These are phyloP conservation scores for Fraxinus quadrangulata DNA, from an alignment of 257 asterid genomes.

Conservation along the genomic window DNA sequence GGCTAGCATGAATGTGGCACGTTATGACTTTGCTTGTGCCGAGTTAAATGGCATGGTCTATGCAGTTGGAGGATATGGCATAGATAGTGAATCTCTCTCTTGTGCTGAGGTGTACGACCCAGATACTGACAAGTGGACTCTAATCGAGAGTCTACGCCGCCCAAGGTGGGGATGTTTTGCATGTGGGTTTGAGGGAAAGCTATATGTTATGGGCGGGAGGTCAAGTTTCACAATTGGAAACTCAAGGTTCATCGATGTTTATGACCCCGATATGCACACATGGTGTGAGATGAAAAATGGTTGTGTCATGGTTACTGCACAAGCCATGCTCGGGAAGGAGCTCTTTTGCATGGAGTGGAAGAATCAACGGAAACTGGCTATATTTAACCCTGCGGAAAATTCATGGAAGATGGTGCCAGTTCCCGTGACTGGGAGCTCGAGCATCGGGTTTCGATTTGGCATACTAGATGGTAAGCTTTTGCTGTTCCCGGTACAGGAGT, in stretches of 20 bases:
- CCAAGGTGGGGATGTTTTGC: conserved; percentile 90
- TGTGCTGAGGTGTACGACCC: conserved; percentile 81
- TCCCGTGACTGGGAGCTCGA: conserved; percentile 68
- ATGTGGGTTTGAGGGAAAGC: conserved; percentile 65
- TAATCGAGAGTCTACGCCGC: conserved; percentile 61
- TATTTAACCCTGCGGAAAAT: conserved; percentile 48
- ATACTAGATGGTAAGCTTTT: conserved; percentile 63
- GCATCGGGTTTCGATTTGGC: conserved; percentile 68
- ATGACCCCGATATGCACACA: conserved; percentile 43
- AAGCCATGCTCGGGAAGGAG: conserved; percentile 68
- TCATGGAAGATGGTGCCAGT: conserved; percentile 70
- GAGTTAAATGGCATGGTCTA: conserved; percentile 73
- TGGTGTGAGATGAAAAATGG: conserved; percentile 83
- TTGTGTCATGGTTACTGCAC: conserved; percentile 83
- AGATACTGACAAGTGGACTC: conserved; percentile 52
- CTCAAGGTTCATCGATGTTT: conserved; percentile 66
- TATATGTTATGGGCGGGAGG: conserved; percentile 83
- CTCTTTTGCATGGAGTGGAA: conserved; percentile 86
- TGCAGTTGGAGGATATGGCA: conserved; percentile 74
- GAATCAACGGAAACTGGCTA: conserved; percentile 65
- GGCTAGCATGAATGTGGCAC: conserved; percentile 69
- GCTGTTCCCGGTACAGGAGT: conserved; percentile 54
- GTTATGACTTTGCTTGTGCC: conserved; percentile 84
- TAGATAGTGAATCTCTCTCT: conserved; percentile 58
- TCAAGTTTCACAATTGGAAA: conserved; percentile 84